A percentile compares a stretch with the other conserved stretches of the same genome.
These are phyloP conservation scores for Phytophthora pini DNA, from an alignment of 352 stramenopile species.

Conservation along the genomic window DNA sequence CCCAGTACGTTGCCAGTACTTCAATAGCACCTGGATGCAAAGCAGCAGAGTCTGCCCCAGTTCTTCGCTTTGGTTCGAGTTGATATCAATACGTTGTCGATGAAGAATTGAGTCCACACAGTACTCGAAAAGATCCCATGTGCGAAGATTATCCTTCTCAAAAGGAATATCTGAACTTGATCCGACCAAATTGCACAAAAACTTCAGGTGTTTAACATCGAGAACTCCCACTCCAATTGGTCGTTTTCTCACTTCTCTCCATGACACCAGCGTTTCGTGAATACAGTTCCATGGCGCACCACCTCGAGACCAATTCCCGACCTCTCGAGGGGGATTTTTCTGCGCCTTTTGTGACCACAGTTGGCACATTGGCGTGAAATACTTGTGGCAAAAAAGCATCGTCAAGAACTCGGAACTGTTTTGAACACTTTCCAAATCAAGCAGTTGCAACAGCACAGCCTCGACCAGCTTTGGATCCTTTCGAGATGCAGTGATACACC, in stretches of 20 bases:
- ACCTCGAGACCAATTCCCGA: not conserved
- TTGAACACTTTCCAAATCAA: conserved; percentile 16
- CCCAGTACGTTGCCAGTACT: conserved; percentile 8
- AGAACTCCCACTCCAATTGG: not conserved
- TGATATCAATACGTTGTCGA: not conserved
- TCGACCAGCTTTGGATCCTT: conserved; percentile 11
- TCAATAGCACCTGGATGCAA: conserved; percentile 22
- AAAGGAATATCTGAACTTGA: not conserved
- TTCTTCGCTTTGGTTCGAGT: not conserved
- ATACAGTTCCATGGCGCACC: conserved; percentile 25
- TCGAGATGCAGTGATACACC: conserved; percentile 9
- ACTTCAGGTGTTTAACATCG: conserved; percentile 37
- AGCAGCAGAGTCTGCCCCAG: conserved; percentile 9
- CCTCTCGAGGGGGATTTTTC: not conserved
- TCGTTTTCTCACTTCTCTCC: conserved; percentile 8
- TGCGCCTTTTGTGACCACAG: conserved; percentile 3
- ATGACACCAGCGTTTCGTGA: conserved; percentile 15
- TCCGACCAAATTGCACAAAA: conserved; percentile 16
- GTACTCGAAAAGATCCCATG: conserved; percentile 25
- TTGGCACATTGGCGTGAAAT: conserved; percentile 19
- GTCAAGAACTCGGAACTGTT: conserved; percentile 6
- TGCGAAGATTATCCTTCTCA: not conserved
- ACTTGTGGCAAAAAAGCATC: conserved; percentile 24
- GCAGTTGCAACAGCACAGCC: conserved; percentile 15
- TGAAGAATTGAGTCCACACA: conserved; percentile 18